Percentiles rank a stretch among this genome's conserved stretches.
Conservation (phyloP, 805 yeast genomes). For the Candida pseudofarinosa region DNA sequence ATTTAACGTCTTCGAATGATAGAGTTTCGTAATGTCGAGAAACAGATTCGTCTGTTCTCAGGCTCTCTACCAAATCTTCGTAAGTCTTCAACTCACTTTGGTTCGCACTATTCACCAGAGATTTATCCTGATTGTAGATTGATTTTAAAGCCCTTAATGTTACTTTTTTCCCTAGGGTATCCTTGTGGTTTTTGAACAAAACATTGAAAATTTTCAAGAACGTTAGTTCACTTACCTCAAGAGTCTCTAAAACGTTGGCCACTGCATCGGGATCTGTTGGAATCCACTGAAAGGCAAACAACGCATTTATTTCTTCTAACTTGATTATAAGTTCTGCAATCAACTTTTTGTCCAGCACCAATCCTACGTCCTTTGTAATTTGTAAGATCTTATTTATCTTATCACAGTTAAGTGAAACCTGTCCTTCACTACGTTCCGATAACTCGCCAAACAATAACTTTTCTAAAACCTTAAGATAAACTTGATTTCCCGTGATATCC, state of each 20-base stretch:
- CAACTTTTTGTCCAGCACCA: neutral
- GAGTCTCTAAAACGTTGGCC: neutral
- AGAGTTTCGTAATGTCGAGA: neutral
- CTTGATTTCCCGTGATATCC: slow-evolving; percentile 16
- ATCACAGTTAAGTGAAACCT: slow-evolving; percentile 8
- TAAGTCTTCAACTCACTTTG: neutral
- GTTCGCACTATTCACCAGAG: neutral
- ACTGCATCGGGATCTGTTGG: neutral
- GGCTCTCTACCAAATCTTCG: neutral
- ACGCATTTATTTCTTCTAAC: slow-evolving; percentile 5
- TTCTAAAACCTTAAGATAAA: slow-evolving; percentile 23
- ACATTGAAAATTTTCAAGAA: slow-evolving; percentile 11
- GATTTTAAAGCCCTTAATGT: slow-evolving; percentile 6
- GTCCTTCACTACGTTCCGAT: slow-evolving; percentile 28
- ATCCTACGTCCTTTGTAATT: slow-evolving; percentile 6
- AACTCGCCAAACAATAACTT: slow-evolving; percentile 38
- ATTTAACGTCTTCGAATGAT: neutral
- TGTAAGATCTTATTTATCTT: slow-evolving; percentile 12
- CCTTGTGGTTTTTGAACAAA: slow-evolving; percentile 10
- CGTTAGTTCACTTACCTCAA: slow-evolving; percentile 4
- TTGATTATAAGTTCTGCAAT: slow-evolving; percentile 4
- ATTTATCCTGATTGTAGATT: neutral
- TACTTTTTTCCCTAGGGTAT: slow-evolving; percentile 9
- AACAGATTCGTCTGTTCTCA: neutral
- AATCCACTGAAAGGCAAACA: neutral